Conservation (phyloP, 805 yeast species). For the Nakazawaea anatomiae region DNA sequence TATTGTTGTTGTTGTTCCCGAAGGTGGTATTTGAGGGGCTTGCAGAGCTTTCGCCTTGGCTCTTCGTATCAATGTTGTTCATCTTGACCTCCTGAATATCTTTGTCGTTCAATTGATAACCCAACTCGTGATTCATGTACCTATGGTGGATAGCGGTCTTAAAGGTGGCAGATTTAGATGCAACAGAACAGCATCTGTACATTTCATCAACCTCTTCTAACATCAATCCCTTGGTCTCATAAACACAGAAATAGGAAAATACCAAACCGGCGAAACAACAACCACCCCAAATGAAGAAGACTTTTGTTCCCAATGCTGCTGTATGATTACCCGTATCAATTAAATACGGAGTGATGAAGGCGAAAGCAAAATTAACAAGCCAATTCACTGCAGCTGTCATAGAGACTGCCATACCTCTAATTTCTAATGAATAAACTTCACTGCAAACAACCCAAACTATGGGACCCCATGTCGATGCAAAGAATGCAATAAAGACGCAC, state of each 20-base stretch:
- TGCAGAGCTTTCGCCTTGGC: conserved; percentile 2
- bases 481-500: conserved; percentile 68
- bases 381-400: conserved; percentile 75
- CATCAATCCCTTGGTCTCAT: conserved; percentile 75
- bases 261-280: conserved; percentile 53
- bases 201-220: conserved; percentile 79
- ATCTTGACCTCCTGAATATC: conserved; percentile 11
- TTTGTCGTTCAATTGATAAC: conserved; percentile 25
- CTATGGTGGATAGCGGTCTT: conserved; percentile 13
- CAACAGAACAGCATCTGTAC: conserved; percentile 53
- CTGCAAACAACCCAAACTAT: conserved; percentile 68
- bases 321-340: conserved; percentile 65
- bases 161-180: conserved; percentile 45
- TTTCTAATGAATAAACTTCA: conserved; percentile 63
- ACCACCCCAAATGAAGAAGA: conserved; percentile 80
- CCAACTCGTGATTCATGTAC: conserved; percentile 27
- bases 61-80: neutral
- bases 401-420: conserved; percentile 74
- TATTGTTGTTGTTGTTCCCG: neutral
- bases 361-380: conserved; percentile 73
- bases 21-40: conserved; percentile 1
- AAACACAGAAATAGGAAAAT: conserved; percentile 61
- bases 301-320: conserved; percentile 62
- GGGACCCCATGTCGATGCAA: conserved; percentile 84
- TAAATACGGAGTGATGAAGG: conserved; percentile 68